These are phyloP conservation scores for Ustilago curta DNA, from an alignment of 1,284 basidiomycete genomes.

Conservation along the genomic window DNA sequence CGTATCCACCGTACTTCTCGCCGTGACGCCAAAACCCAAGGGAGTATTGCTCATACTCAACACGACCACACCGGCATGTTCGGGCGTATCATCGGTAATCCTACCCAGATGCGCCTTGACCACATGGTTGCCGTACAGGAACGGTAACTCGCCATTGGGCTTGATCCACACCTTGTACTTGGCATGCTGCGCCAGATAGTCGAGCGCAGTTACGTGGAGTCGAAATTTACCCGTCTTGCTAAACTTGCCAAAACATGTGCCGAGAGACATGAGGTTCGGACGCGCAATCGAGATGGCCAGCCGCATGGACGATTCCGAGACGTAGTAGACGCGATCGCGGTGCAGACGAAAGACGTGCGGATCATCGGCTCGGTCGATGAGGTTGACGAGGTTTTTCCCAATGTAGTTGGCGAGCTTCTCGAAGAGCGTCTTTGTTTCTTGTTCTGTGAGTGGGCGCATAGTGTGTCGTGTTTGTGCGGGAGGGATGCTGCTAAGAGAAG, in stretches of 20 bases:
- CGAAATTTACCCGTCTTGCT: constrained; percentile 98
- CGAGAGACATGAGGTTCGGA: constrained; percentile 90
- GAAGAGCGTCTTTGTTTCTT: constrained; percentile 76
- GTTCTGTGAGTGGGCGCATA: constrained; percentile 70
- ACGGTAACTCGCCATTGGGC: constrained; percentile 98
- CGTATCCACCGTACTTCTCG: constrained; percentile 93
- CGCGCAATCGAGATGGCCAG: constrained; percentile 91
- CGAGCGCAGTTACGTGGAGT: constrained; percentile 91
- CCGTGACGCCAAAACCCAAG: constrained; percentile 94
- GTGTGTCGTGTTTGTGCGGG: constrained; percentile 1
- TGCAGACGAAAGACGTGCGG: constrained; percentile 70
- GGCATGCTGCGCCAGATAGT: constrained; percentile 94
- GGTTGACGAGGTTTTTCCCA: constrained; percentile 85
- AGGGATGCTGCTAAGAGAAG: not conserved
- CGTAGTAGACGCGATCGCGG: constrained; percentile 68
- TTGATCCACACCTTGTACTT: constrained; percentile 99
- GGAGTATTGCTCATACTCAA: constrained; percentile 90
- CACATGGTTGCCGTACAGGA: constrained; percentile 98
- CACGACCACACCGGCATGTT: constrained; percentile 97
- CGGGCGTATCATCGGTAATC: constrained; percentile 98
- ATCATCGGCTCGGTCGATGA: constrained; percentile 67
- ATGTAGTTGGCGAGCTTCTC: constrained; percentile 92
- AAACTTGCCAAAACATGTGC: constrained; percentile 98
- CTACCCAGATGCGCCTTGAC: constrained; percentile 98
- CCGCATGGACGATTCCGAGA: constrained; percentile 77